Evolutionary conservation across 176 grass and related monocot species (phyloP).

Genomic region (Dendrocalamus sinicus): DNA sequence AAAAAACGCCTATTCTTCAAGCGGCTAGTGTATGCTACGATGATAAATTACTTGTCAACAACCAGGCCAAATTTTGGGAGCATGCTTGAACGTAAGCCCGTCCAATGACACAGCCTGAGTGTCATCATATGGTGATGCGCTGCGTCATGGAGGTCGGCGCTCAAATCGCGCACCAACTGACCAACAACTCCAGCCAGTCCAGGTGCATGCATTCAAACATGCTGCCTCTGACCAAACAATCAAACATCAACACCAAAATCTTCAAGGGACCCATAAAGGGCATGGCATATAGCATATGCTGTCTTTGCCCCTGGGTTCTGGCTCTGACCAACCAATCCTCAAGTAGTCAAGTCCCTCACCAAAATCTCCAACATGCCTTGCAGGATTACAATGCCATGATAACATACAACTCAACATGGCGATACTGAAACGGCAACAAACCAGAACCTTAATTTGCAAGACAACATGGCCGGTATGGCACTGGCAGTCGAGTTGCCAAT

Average conservation of each 20-base stretch:
- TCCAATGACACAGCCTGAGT: neutral
- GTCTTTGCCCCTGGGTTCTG: neutral
- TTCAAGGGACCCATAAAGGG: neutral
- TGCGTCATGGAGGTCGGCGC: neutral
- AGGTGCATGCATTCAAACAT: neutral
- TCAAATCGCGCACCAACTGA: neutral
- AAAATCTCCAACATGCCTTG: neutral
- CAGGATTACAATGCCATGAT: neutral
- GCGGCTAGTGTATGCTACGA: too few relatives aligned
- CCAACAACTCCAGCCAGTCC: neutral
- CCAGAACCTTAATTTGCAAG: neutral
- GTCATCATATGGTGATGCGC: neutral
- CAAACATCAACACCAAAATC: neutral
- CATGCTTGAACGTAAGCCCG: neutral
- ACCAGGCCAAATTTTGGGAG: neutral
- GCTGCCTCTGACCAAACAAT: neutral
- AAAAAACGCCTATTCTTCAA: neutral
- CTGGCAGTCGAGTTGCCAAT: neutral
- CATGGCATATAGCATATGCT: neutral
- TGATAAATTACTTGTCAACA: neutral
- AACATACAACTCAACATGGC: neutral
- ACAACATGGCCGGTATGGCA: neutral
- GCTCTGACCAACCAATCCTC: neutral
- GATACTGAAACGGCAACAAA: neutral
- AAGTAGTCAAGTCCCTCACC: too few relatives aligned